Percentiles rank a stretch among this genome's conserved stretches.
These are phyloP conservation scores for Syncephalastrum sp. DNA, from an alignment of 371 early-diverging fungal species.

Conservation along the genomic window DNA sequence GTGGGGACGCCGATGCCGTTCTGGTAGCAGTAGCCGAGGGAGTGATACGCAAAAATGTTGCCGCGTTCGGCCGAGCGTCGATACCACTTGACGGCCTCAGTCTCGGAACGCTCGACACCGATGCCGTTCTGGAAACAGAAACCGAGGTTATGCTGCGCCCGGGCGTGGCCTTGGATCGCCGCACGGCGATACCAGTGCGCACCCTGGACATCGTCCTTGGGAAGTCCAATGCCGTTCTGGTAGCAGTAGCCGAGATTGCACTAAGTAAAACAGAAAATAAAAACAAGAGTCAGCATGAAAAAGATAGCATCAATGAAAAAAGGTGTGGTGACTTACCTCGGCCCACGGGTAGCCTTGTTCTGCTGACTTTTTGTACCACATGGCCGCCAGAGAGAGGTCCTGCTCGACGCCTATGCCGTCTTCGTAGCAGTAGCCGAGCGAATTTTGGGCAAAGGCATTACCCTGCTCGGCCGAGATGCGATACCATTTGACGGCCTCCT, in stretches of 20 bases:
- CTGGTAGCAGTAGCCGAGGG: conserved; percentile 89
- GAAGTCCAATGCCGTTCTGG: conserved; percentile 81
- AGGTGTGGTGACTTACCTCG: conserved; percentile 1
- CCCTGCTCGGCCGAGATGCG: conserved; percentile 69
- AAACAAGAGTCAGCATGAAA: too few relatives aligned
- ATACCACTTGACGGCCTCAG: conserved; percentile 72
- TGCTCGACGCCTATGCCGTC: conserved; percentile 72
- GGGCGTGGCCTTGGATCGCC: conserved; percentile 32
- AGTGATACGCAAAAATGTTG: conserved; percentile 79
- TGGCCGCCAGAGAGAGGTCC: conserved; percentile 36
- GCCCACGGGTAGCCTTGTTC: conserved; percentile 60
- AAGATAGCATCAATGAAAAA: too few relatives aligned
- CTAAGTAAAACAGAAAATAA: not conserved
- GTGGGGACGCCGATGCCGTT: conserved; percentile 80
- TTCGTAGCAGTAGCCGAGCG: conserved; percentile 80
- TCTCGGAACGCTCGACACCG: conserved; percentile 64
- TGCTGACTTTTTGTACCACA: conserved; percentile 77
- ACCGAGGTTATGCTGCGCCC: conserved; percentile 86
- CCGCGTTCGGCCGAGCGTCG: conserved; percentile 73
- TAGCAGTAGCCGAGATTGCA: conserved; percentile 84
- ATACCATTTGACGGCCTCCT: conserved; percentile 79
- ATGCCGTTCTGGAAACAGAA: conserved; percentile 85
- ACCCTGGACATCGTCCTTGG: conserved; percentile 61
- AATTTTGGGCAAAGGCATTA: conserved; percentile 79
- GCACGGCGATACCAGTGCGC: conserved; percentile 59